Evolutionary conservation across 192 early-diverging fungal genomes (phyloP), one percentile per base, ranked within the genome.

Genomic region (Rhizophagus sp.): DNA sequence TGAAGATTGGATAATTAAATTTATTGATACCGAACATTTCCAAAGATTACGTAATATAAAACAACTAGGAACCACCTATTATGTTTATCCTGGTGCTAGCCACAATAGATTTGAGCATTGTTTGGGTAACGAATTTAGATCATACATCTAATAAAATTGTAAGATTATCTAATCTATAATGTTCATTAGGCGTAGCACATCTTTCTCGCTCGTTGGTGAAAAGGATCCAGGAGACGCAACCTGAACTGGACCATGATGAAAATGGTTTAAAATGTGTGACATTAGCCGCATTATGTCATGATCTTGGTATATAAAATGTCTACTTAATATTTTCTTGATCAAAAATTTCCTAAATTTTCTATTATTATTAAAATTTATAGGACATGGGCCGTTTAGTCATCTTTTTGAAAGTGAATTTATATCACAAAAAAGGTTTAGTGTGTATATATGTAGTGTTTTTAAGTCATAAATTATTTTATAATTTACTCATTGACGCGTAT

Each of bases 71-170:
- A 88, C 91, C 19, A 88, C 93, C 1, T 97, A 97, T 83, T 94
- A 88, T 83, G 96, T 98, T 3, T 97, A 95, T 83, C 95, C 96
- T 3, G 96, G 97, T 57, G 97, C 91, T 1, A 91, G 92, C 22
- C 96, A 99, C 84, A 97, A 97, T 83, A 89, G 98, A 2, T 99
- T 99, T 75, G 98, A 99, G 84, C 97, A 98, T 85, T 94, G 91
- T 69, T 88, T 97, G 41, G 86, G 86, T 85, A 81, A 41, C 19
- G 0, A 44, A 47, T 4, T 24, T 47, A 7, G 30, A 15, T n/a
- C 12, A 7, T 41, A 0, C 39, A 6, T 24, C 12, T n/a, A 0
- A 5, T 11, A 47, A 72, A 15, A 24, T 36, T 24, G 7, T 36
- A 10, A 22, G 34, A 34, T 73, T 41, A 22, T 47, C 12, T 66